Percentiles rank a stretch among this genome's conserved stretches.
Evolutionary conservation across 1,284 basidiomycete genomes (phyloP).

Genomic region (Trametes pubescens): DNA sequence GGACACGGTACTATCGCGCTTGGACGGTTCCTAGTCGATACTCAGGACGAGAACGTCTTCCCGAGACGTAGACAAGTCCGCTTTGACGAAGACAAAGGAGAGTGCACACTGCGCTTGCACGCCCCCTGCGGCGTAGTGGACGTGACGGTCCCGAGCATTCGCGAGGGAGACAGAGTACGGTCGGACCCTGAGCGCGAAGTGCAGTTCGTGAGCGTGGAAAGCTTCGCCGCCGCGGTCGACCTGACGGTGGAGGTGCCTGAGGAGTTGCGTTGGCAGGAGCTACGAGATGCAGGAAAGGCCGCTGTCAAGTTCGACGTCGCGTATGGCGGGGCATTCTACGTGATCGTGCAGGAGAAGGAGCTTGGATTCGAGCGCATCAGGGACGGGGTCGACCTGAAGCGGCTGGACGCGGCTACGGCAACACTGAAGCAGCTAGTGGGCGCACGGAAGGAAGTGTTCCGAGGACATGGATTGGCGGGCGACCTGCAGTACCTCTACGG

Average conservation of each 20-base stretch:
- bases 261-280: conserved; percentile 40
- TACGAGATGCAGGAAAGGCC: conserved; percentile 29
- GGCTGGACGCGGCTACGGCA: conserved; percentile 44
- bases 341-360: conserved; percentile 44
- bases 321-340: conserved; percentile 55
- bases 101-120: conserved; percentile 44
- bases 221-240: conserved; percentile 43
- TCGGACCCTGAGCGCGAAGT: conserved; percentile 45
- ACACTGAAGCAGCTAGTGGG: conserved; percentile 38
- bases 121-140: conserved; percentile 51
- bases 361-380: conserved; percentile 45
- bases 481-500: conserved; percentile 50
- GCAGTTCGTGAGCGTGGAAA: conserved; percentile 47
- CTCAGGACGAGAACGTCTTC: conserved; percentile 43
- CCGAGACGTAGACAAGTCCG: conserved; percentile 42
- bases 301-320: conserved; percentile 46
- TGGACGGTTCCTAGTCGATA: conserved; percentile 52
- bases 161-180: conserved; percentile 26
- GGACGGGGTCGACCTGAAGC: conserved; percentile 33
- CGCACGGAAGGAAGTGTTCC: conserved; percentile 39
- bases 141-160: conserved; percentile 42
- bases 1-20: conserved; percentile 57
- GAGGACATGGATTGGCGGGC: conserved; percentile 42
- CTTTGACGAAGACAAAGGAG: conserved; percentile 33
- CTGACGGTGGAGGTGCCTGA: conserved; percentile 42